A percentile compares a stretch with the other conserved stretches of the same genome.
Evolutionary conservation across 2,329 filamentous ascomycete genomes (phyloP).

Genomic region (Emmonsia crescens): DNA sequence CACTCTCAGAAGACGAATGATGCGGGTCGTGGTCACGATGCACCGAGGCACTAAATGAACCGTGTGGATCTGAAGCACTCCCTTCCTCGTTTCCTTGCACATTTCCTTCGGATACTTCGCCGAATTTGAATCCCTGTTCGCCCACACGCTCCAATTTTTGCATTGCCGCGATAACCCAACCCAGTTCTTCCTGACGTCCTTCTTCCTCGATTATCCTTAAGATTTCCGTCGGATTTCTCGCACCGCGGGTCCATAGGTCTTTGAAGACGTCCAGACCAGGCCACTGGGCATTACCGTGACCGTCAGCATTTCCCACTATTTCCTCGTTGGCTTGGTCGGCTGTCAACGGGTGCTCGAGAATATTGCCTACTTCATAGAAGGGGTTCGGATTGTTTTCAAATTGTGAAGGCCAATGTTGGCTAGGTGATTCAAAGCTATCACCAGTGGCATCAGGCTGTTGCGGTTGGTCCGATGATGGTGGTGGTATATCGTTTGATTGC

Average conservation of each 20-base stretch:
- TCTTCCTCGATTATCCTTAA: slow-evolving; percentile 52
- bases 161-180: slow-evolving; percentile 49
- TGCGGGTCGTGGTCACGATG: neutral
- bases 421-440: neutral
- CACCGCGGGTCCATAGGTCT: slow-evolving; percentile 49
- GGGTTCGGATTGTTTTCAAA: neutral
- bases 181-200: slow-evolving; percentile 47
- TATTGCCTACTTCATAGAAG: neutral
- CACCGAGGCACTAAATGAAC: neutral
- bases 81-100: neutral
- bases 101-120: neutral
- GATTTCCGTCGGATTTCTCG: slow-evolving; percentile 49
- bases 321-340: neutral
- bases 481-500: neutral
- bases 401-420: neutral
- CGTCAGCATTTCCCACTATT: neutral
- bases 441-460: neutral
- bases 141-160: slow-evolving; percentile 19
- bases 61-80: neutral
- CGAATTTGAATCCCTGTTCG: neutral
- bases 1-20: neutral
- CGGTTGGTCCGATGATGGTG: neutral
- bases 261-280: slow-evolving; percentile 36
- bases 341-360: neutral
- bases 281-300: neutral